These are phyloP conservation scores for Trichoderma atroviride DNA, from an alignment of 2,329 filamentous ascomycete genomes.

Conservation along the genomic window DNA sequence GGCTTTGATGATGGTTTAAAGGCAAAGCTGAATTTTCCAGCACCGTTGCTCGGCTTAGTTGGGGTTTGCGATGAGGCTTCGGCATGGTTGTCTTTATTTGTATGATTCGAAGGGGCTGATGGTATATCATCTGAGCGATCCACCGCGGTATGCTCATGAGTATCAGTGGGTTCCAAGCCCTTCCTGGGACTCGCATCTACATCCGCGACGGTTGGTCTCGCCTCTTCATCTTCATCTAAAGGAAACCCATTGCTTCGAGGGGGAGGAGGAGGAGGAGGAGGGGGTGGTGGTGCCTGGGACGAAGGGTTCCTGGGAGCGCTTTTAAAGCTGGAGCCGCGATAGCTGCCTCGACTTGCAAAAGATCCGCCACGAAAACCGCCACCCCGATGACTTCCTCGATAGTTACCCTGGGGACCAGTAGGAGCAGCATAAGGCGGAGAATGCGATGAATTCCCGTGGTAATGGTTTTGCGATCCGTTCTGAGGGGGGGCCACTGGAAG, in stretches of 20 bases:
- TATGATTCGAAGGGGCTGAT: conserved; percentile 10
- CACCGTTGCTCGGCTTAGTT: conserved; percentile 54
- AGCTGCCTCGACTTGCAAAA: conserved; percentile 54
- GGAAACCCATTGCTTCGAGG: conserved; percentile 28
- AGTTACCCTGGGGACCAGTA: conserved; percentile 52
- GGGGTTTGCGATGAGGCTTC: conserved; percentile 48
- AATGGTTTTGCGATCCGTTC: conserved; percentile 44
- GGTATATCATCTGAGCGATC: conserved; percentile 7
- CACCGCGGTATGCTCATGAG: conserved; percentile 3
- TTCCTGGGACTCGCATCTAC: conserved; percentile 28
- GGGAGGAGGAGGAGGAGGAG: background rate
- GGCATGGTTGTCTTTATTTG: conserved; percentile 47
- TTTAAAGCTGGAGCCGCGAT: conserved; percentile 65
- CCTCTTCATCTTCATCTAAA: conserved; percentile 29
- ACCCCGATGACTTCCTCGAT: conserved; percentile 53
- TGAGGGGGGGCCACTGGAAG: conserved; percentile 49
- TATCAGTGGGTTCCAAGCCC: conserved; percentile 29
- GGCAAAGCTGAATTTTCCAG: conserved; percentile 84
- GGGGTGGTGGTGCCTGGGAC: conserved; percentile 31
- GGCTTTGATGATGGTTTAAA: conserved; percentile 75
- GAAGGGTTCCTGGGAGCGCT: conserved; percentile 69
- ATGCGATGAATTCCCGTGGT: conserved; percentile 51
- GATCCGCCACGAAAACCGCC: conserved; percentile 64
- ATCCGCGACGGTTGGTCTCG: conserved; percentile 30
- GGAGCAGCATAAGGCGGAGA: conserved; percentile 60